A percentile compares a stretch with the other conserved stretches of the same genome.
phyloP scores from a whole-genome alignment of 164 flowering plant genomes.

The Hamamelis virginiana region DNA sequence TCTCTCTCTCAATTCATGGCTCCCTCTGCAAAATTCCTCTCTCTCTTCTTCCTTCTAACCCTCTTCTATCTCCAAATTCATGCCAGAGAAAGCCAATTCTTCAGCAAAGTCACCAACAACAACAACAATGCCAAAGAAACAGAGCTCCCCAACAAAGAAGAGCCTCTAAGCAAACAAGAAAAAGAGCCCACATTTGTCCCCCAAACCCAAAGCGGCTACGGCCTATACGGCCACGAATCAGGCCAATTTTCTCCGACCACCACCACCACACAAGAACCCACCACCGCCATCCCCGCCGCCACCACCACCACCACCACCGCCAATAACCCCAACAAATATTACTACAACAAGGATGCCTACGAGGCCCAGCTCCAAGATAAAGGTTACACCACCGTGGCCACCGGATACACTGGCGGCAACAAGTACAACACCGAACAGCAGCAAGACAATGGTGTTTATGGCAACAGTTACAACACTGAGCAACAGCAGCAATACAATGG shows the following conservation, averaged over 20 bases:
- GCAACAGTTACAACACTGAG: constrained; percentile 1
- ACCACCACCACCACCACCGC: constrained; percentile 1
- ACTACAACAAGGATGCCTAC: constrained; percentile 17
- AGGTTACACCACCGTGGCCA: background rate
- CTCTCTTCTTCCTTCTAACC: constrained; percentile 32
- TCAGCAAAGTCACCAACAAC: constrained; percentile 42
- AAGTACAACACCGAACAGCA: too few relatives aligned
- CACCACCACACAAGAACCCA: constrained; percentile 13
- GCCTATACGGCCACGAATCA: constrained; percentile 50
- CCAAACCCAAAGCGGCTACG: constrained; percentile 40
- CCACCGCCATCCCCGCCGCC: constrained; percentile 12
- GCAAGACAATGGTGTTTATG: too few relatives aligned
- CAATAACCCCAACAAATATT: constrained; percentile 4
- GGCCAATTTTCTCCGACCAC: constrained; percentile 24
- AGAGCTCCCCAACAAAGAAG: constrained; percentile 1
- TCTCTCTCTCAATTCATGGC: constrained; percentile 24
- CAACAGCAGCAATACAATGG: background rate
- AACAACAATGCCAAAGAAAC: constrained; percentile 17
- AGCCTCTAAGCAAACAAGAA: constrained; percentile 12
- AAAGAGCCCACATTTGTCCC: constrained; percentile 37
- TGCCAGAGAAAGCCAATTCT: constrained; percentile 61
- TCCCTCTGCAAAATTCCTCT: constrained; percentile 21
- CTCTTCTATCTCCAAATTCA: constrained; percentile 32
- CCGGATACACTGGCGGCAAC: constrained; percentile 1
- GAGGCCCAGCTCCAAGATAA: background rate